Base-by-base conservation (phyloP, 1,284 basidiomycete genomes). In the Malassezia globosa region DNA sequence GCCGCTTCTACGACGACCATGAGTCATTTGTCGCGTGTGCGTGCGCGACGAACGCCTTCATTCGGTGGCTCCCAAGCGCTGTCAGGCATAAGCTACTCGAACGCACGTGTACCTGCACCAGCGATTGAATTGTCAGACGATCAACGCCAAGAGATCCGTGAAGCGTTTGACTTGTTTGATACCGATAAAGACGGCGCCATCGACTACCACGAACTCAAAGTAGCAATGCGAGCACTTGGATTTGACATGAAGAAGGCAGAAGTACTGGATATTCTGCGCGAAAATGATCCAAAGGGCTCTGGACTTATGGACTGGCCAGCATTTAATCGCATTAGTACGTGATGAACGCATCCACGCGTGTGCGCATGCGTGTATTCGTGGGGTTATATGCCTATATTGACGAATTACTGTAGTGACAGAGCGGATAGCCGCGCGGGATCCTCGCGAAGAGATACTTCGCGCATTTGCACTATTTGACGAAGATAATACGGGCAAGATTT, bases 161-260 rank as follows among this genome's bases (percentile, higher is more conserved):
- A 99, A 71, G 94, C 94, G 0, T 99, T 99, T 69, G 90, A 96
- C 73, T 81, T 97, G 48, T 99, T 99, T 70, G 94, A 97, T 75
- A 87, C 88, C 26, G 92, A 97, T 78, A 95, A 95, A 77, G 92
- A 97, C 68, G 87, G 88, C n/a, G 82, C 69, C 11, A 63, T 72
- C 39, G 69, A 69, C 54, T 97, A 96, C 74, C 92, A 97, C 75
- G 94, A 99, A 73, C 79, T 97, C 64, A 96, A 96, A 73, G 94
- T 99, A 59, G 89, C 92, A 37, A 89, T 99, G 86, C 80, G 94
- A 39, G 94, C 94, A 4, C 76, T 99, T 38, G 94, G 94, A 0
- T 97, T 97, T 69, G 94, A 96, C 72, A 74, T 95, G 72, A 95
- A 96, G 76, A 99, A 97, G 76, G 86, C 87, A 0, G 94, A 99